These are phyloP conservation scores for Maudiozyma serrabonitensis DNA, from an alignment of 805 yeast species.

Conservation along the genomic window DNA sequence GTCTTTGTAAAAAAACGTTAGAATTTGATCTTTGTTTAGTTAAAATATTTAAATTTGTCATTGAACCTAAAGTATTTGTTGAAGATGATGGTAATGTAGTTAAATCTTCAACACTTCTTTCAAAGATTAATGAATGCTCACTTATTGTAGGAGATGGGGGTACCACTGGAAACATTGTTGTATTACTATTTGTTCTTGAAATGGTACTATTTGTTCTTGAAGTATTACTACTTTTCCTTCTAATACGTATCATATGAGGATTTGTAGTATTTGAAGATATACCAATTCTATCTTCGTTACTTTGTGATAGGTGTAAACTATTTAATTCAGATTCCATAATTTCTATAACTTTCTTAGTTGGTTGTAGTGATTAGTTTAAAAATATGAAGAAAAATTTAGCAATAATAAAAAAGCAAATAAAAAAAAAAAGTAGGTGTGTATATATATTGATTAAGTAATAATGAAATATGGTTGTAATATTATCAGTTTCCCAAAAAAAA, in stretches of 20 bases:
- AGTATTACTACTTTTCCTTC: background rate
- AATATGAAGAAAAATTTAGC: too few relatives aligned
- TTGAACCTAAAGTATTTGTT: conserved; percentile 4
- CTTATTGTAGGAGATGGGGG: conserved; percentile 11
- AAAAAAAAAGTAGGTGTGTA: too few relatives aligned
- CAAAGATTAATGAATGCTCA: conserved; percentile 47
- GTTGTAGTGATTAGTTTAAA: background rate
- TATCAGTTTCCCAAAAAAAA: too few relatives aligned
- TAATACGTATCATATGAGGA: background rate
- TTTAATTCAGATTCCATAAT: background rate
- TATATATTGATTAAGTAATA: too few relatives aligned
- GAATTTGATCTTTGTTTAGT: conserved; percentile 5
- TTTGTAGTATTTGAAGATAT: background rate
- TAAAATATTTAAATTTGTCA: conserved; percentile 1
- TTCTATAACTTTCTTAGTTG: background rate
- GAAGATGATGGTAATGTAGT: conserved; percentile 8
- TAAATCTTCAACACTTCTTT: conserved; percentile 57
- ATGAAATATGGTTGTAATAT: too few relatives aligned
- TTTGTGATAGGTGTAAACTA: background rate
- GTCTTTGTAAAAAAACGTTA: conserved; percentile 4
- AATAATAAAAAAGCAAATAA: too few relatives aligned
- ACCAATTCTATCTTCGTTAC: background rate
- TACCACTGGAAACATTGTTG: background rate
- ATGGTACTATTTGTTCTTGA: conserved; percentile 1
- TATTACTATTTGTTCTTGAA: conserved; percentile 1